Evolutionary conservation across 192 early-diverging fungal genomes (phyloP).

Genomic region (Backusella sp.): DNA sequence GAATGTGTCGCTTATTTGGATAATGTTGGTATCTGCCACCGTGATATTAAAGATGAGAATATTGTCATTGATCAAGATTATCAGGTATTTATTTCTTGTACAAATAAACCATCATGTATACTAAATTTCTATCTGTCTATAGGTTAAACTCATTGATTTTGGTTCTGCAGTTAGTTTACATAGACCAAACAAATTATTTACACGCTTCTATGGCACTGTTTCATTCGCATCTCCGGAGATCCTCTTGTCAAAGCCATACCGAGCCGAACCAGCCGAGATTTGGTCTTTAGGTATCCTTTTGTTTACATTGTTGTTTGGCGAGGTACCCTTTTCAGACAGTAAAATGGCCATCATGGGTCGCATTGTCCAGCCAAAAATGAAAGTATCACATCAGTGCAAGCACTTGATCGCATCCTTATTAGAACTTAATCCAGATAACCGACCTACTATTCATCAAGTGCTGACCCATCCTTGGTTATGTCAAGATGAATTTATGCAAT

Average conservation of each 20-base stretch:
- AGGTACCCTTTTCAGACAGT: slow-evolving; percentile 57
- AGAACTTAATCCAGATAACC: slow-evolving; percentile 47
- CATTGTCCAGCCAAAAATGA: slow-evolving; percentile 33
- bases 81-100: slow-evolving; percentile 17
- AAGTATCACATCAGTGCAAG: slow-evolving; percentile 47
- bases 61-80: slow-evolving; percentile 43
- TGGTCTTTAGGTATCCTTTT: slow-evolving; percentile 73
- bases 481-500: slow-evolving; percentile 17
- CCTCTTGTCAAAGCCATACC: slow-evolving; percentile 54
- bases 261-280: slow-evolving; percentile 64
- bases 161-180: slow-evolving; percentile 49
- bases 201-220: slow-evolving; percentile 49
- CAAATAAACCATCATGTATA: not conserved
- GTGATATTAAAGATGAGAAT: slow-evolving; percentile 83
- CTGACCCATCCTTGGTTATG: slow-evolving; percentile 55
- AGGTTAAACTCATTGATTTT: slow-evolving; percentile 69
- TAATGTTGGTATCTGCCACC: slow-evolving; percentile 63
- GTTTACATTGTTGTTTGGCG: slow-evolving; percentile 55
- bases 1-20: slow-evolving; percentile 68
- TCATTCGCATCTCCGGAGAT: slow-evolving; percentile 69
- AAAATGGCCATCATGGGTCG: slow-evolving; percentile 38
- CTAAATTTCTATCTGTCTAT: not conserved
- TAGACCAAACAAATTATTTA: slow-evolving; percentile 21
- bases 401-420: slow-evolving; percentile 62
- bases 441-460: slow-evolving; percentile 56